A percentile compares a stretch with the other conserved stretches of the same genome.
Conservation (phyloP, 1,139 yeast genomes). For the Geotrichum reessii region DNA sequence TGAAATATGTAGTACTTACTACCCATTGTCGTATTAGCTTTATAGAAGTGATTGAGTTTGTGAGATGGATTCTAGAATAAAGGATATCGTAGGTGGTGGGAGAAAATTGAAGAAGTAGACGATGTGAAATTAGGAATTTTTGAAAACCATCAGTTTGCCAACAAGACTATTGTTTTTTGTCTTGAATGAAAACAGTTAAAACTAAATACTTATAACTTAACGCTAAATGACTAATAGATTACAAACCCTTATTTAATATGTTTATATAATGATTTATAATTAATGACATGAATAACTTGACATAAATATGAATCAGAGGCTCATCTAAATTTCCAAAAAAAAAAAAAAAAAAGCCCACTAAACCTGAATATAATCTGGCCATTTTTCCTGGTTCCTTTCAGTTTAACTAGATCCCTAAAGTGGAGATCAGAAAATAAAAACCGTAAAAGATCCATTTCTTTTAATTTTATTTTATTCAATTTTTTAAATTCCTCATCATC, state of each 20-base stretch:
- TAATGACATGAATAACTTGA: background rate
- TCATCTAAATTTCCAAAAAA: background rate
- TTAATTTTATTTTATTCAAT: background rate
- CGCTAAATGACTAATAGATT: no score
- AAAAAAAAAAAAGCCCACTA: background rate
- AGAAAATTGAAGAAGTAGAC: background rate
- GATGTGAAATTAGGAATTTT: background rate
- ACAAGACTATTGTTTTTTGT: background rate
- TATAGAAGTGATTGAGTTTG: background rate
- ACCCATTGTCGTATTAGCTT: conserved; percentile 7
- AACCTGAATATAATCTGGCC: background rate
- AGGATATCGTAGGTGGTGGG: background rate
- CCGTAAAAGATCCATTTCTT: background rate
- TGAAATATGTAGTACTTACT: conserved; percentile 4
- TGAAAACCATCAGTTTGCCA: background rate
- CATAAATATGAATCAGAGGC: background rate
- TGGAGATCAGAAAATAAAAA: background rate
- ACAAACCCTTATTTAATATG: no score
- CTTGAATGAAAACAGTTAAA: background rate
- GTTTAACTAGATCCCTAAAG: background rate
- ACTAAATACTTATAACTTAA: background rate
- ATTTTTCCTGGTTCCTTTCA: background rate
- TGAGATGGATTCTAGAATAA: background rate
- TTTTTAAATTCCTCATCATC: background rate
- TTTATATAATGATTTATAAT: no score